Evolutionary conservation across 2,329 filamentous ascomycete genomes (phyloP).

Genomic region (Capronia americana): DNA sequence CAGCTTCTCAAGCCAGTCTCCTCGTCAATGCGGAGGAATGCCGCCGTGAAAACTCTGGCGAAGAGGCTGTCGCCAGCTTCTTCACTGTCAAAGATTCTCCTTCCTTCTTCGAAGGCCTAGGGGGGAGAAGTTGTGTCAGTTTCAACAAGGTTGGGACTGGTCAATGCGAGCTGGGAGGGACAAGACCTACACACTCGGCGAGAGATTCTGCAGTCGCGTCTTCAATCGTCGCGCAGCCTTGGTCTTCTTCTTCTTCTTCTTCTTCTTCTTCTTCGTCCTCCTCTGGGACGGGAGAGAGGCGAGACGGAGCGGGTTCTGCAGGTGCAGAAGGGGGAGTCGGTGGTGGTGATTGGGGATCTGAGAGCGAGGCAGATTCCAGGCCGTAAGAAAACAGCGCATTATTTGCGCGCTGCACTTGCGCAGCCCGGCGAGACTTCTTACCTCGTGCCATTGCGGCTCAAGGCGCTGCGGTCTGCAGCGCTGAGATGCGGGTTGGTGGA

Average conservation of each 20-base stretch:
- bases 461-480: conserved; percentile 8
- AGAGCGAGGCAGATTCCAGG: not conserved
- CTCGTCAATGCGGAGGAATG: not conserved
- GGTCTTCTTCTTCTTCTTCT: not conserved
- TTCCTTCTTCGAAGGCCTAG: conserved; percentile 13
- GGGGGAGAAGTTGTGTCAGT: conserved; percentile 6
- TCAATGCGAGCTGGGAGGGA: not conserved
- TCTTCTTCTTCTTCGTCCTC: not conserved
- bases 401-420: conserved; percentile 11
- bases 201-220: not conserved
- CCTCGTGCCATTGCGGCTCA: conserved; percentile 17
- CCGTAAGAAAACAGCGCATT: conserved; percentile 21
- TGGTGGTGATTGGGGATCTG: conserved; percentile 8
- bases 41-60: not conserved
- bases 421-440: conserved; percentile 10
- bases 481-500: conserved; percentile 3
- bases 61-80: not conserved
- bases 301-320: not conserved
- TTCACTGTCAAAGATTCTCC: not conserved
- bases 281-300: not conserved
- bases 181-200: not conserved
- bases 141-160: not conserved
- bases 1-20: conserved; percentile 10
- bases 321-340: not conserved
- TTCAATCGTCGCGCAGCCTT: not conserved